phyloP scores from a whole-genome alignment of 2,329 filamentous ascomycete genomes.

The Aspergillus sp. region DNA sequence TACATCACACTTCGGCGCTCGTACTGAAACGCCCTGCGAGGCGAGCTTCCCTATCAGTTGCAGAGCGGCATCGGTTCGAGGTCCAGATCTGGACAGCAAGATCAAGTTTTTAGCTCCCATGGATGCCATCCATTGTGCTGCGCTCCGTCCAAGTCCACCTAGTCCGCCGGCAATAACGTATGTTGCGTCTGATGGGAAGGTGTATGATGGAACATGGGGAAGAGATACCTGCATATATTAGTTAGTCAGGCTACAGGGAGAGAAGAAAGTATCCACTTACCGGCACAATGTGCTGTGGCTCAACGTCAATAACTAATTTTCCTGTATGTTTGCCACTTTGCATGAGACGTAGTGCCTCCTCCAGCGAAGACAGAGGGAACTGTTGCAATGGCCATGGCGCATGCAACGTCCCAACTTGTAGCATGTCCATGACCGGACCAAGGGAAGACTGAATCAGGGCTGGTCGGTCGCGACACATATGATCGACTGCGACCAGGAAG shows the following conservation, averaged over 20 bases:
- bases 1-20: constrained; percentile 25
- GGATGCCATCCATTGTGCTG: constrained; percentile 8
- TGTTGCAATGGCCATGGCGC: too few species aligned
- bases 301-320: too few species aligned
- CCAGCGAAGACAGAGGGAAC: too few species aligned
- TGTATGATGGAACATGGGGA: constrained; percentile 1
- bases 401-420: too few species aligned
- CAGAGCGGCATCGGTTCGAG: background rate
- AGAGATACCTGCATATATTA: background rate
- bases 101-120: constrained; percentile 10
- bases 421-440: too few species aligned
- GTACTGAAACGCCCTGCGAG: constrained; percentile 13
- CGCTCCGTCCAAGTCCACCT: constrained; percentile 15
- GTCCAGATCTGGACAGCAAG: constrained; percentile 11
- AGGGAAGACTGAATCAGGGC: background rate
- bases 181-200: constrained; percentile 2
- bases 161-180: constrained; percentile 19
- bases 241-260: background rate
- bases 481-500: constrained; percentile 8
- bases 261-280: too few species aligned
- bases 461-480: background rate
- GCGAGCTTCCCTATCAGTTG: background rate
- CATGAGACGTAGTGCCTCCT: too few species aligned
- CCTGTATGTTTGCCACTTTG: too few species aligned
- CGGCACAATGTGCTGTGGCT: too few species aligned